Base-by-base conservation (phyloP, 768 basidiomycete genomes). In the Lyophyllum atratum region DNA sequence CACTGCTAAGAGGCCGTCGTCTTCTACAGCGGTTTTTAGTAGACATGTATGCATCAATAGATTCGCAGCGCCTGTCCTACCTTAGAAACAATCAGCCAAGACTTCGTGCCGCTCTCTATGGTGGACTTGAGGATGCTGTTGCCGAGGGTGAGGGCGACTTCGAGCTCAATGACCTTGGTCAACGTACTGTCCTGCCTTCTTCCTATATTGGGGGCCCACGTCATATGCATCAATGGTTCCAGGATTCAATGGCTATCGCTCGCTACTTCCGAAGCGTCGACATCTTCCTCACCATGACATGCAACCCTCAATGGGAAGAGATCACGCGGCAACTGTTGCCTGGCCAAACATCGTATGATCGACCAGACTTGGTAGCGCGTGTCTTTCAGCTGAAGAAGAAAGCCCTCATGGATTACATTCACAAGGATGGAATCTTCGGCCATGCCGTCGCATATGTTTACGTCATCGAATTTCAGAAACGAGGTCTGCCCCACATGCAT, bases 401-500 rank as follows among this genome's bases (percentile, higher is more conserved):
- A 10, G 72, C 67, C 0, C 48, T 80, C 1, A 21, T 80, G 0
- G 54, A 74, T 2, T 67, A 71, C 22, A 72, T 85, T 8, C n/a
- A n/a, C n/a, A 39, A 39, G 37, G 15, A 74, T 42, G 73, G 73
- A 6, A 67, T 78, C 46, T 74, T 82, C 69, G 83, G 82, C 0
- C 7, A 54, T 0, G 54, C 67, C 3, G 75, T 74, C 31, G 83
- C 78, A 5, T 66, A 72, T 49, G 74, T 85, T 0, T 80, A 81
- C 54, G 76, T 75, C 9, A 82, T 83, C 52, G 81, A 86, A 56
- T 85, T 83, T 59, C 84, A 85, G 60, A 85, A 85, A 57, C 64
- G 77, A 0, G 80, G 81, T 0, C 74, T 85, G 0, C 83, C 83
- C 26, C 82, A 85, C 57, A 76, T 79, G 61, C 85, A 86, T 63